Conservation (phyloP, 805 yeast genomes). For the Lipomyces oligophaga region DNA sequence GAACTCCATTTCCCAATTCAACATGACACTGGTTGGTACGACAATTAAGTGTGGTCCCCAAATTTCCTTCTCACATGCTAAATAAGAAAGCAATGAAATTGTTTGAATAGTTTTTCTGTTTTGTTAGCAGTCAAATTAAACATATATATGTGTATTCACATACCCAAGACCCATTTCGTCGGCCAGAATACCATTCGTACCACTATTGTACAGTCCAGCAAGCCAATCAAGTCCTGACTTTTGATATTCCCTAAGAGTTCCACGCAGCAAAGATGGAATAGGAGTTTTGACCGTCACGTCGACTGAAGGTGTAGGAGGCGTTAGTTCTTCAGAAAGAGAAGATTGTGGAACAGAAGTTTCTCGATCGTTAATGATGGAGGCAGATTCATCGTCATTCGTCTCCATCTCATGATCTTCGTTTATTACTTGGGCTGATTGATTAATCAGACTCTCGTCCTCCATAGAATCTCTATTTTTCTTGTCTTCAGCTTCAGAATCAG, state of each 20-base stretch:
- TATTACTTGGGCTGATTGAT: neutral
- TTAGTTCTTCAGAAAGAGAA: conserved; percentile 7
- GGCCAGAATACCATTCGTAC: conserved; percentile 94
- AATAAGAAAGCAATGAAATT: conserved; percentile 73
- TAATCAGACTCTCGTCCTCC: conserved; percentile 1
- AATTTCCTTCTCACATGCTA: conserved; percentile 87
- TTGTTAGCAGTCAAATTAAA: neutral
- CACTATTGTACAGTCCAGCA: conserved; percentile 85
- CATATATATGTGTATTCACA: neutral
- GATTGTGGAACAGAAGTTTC: conserved; percentile 14
- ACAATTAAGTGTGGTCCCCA: conserved; percentile 99
- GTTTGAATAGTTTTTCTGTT: conserved; percentile 83
- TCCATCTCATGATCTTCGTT: conserved; percentile 1
- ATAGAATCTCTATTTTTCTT: conserved; percentile 24
- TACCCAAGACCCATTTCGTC: conserved; percentile 95
- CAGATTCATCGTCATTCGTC: conserved; percentile 30
- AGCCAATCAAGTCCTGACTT: conserved; percentile 97
- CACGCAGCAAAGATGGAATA: conserved; percentile 67
- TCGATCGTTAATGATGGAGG: conserved; percentile 4
- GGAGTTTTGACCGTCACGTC: conserved; percentile 44
- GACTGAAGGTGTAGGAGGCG: conserved; percentile 14
- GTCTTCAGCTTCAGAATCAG: conserved; percentile 23
- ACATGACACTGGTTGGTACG: conserved; percentile 95
- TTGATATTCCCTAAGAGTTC: conserved; percentile 83
- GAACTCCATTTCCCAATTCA: conserved; percentile 99